Evolutionary conservation across 106 monocot genomes (phyloP).

Genomic region (Acanthochlamys bracteata): DNA sequence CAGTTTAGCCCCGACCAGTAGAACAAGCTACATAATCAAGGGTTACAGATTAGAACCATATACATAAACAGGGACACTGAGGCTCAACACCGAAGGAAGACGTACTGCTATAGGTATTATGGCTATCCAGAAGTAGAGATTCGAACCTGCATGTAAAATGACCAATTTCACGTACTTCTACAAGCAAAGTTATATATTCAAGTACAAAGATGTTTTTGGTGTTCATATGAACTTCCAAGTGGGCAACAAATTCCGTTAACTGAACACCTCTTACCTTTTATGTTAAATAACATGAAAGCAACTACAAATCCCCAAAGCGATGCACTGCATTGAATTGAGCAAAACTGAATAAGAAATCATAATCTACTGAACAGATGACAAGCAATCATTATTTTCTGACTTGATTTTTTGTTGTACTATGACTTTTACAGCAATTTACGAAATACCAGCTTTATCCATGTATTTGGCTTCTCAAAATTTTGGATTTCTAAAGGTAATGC

Average conservation of each 20-base stretch:
- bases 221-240: no score
- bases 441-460: no score
- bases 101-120: slow-evolving; percentile 88
- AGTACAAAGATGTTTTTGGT: no score
- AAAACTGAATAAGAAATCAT: background rate
- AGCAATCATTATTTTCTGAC: no score
- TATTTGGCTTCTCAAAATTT: no score
- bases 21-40: slow-evolving; percentile 48
- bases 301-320: slow-evolving; percentile 87
- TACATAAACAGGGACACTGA: background rate
- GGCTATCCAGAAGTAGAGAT: slow-evolving; percentile 98
- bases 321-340: slow-evolving; percentile 31
- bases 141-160: slow-evolving; percentile 49
- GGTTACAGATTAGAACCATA: background rate
- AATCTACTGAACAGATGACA: no score
- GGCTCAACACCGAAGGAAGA: no score
- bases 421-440: no score
- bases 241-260: background rate
- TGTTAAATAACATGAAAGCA: slow-evolving; percentile 90
- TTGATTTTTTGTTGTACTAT: no score
- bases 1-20: slow-evolving; percentile 86
- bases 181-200: no score
- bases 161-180: no score
- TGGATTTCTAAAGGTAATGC: no score
- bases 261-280: slow-evolving; percentile 55